Evolutionary conservation across 768 basidiomycete genomes (phyloP), one percentile per base, ranked within the genome.

Genomic region (Dioszegia crocea): DNA sequence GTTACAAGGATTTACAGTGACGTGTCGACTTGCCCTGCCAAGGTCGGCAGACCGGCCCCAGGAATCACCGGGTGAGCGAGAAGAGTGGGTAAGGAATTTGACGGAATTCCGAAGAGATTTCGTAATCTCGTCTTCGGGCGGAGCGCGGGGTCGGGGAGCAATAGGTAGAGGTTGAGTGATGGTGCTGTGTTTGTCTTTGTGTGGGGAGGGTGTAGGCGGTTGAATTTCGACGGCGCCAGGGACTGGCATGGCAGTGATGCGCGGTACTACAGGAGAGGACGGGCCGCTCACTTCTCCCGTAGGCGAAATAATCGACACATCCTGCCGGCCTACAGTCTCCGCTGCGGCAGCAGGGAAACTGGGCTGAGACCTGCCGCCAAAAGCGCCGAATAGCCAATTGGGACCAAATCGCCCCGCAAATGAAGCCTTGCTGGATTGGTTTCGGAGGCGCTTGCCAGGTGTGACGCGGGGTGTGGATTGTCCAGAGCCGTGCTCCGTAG

Each of bases 1-100:
- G 40, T 70, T 71, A 47, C 71, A 76, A 27, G 75, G 75, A 39
- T 76, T 76, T 16, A 76, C 68, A 54, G 59, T 81, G 75, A 58
- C 80, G 75, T 17, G 74, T 58, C 56, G 74, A 60, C 48, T 70
- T 17, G 44, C 46, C 26, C 51, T 52, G 27, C 51, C 58, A 26
- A 60, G 43, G 23, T 48, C 53, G 12, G 57, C 58, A 11, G 59
- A 59, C 5, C 56, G 54, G 4, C 48, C 63, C 59, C 59, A 60
- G 14, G 59, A 61, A 17, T 53, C 50, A 17, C 16, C 61, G 4
- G 61, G 43, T 11, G 62, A 54, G 40, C 59, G 41, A 14, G 61
- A 61, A 14, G 36, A 29, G 63, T 56, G n/a, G 6, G 33, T 33
- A 39, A 31, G 5, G 64, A 65, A 41, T 57, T 62, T 30, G 57